These are phyloP conservation scores for Penicillium atrosanguineum DNA, from an alignment of 495 filamentous ascomycete genomes.

Conservation along the genomic window DNA sequence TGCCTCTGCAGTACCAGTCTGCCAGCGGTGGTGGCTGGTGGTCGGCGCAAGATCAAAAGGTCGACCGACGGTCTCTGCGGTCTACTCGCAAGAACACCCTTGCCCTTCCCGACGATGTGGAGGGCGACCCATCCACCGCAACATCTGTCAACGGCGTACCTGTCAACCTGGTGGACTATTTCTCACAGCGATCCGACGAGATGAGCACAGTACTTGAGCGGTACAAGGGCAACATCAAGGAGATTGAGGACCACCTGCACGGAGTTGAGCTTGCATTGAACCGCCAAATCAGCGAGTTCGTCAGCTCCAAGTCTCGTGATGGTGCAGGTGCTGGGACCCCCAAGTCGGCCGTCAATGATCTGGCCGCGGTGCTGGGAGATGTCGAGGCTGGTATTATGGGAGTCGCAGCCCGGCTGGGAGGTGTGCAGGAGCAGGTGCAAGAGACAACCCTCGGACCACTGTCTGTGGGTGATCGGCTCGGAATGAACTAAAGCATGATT, in stretches of 20 bases:
- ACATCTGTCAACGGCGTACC: constrained; percentile 41
- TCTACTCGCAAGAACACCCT: constrained; percentile 45
- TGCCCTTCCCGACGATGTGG: constrained; percentile 55
- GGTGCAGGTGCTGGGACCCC: constrained; percentile 41
- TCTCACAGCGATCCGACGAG: constrained; percentile 68
- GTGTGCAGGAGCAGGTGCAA: constrained; percentile 66
- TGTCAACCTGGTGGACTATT: constrained; percentile 70
- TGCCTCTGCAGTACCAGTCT: constrained; percentile 70
- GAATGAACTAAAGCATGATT: constrained; percentile 6
- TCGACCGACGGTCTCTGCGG: constrained; percentile 39
- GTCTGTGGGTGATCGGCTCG: constrained; percentile 27
- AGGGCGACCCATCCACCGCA: constrained; percentile 50
- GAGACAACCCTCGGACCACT: constrained; percentile 59
- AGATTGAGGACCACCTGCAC: constrained; percentile 80
- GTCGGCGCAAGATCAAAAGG: constrained; percentile 44
- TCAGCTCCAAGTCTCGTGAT: constrained; percentile 53
- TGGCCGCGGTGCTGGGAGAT: constrained; percentile 68
- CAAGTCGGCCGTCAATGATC: constrained; percentile 50
- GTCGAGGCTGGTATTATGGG: constrained; percentile 77
- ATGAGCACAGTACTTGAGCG: constrained; percentile 63
- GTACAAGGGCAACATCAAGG: constrained; percentile 67
- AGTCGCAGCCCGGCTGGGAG: constrained; percentile 69
- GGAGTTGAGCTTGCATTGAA: constrained; percentile 69
- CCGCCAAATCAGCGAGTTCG: constrained; percentile 67
- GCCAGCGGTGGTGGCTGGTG: constrained; percentile 44